Percentiles rank a stretch among this genome's conserved stretches.
phyloP scores from a whole-genome alignment of 495 filamentous ascomycete species.

The Xanthoparmelia taractica region DNA sequence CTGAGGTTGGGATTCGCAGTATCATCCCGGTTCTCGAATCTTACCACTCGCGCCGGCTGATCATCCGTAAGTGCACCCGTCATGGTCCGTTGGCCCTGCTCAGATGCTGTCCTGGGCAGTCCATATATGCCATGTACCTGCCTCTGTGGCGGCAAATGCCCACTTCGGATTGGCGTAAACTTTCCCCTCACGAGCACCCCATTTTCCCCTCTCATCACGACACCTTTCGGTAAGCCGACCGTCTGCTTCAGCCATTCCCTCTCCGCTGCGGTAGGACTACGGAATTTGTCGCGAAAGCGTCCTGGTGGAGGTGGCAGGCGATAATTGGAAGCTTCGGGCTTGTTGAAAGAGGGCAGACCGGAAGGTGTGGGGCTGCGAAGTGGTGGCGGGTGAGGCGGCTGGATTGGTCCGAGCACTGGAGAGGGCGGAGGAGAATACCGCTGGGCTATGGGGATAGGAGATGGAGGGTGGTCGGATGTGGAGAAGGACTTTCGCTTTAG shows the following conservation, averaged over 20 bases:
- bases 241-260: conserved; percentile 19
- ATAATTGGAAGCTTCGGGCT: conserved; percentile 36
- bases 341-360: conserved; percentile 42
- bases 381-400: conserved; percentile 38
- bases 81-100: background rate
- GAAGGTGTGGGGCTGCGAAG: conserved; percentile 40
- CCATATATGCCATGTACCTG: background rate
- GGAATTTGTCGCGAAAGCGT: conserved; percentile 22
- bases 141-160: conserved; percentile 21
- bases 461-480: conserved; percentile 18
- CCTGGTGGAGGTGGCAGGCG: conserved; percentile 23
- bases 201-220: conserved; percentile 27
- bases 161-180: conserved; percentile 17
- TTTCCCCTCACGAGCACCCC: conserved; percentile 22
- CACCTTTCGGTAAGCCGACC: conserved; percentile 20
- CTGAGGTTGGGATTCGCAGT: background rate
- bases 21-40: background rate
- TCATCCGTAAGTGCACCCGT: background rate
- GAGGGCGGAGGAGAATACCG: conserved; percentile 23
- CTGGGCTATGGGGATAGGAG: conserved; percentile 22
- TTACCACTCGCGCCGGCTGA: background rate
- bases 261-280: conserved; percentile 14
- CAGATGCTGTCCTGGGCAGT: conserved; percentile 2
- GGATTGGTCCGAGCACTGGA: conserved; percentile 30
- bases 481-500: conserved; percentile 20